Conservation (phyloP, 495 filamentous ascomycete genomes). For the Neurospora pannonica region DNA sequence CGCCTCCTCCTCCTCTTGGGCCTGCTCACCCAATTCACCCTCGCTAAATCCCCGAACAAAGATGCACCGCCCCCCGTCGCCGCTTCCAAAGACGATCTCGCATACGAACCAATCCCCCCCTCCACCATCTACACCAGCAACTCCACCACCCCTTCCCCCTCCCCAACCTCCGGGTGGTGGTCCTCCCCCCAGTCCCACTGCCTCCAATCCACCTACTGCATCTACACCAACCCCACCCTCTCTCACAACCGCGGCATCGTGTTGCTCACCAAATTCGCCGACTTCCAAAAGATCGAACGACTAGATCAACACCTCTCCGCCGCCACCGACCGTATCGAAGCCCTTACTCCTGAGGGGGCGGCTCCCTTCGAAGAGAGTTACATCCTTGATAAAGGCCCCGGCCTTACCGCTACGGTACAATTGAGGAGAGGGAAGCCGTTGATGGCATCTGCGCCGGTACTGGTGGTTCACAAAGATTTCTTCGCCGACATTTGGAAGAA, state of each 20-base stretch:
- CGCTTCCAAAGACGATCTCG: too few relatives aligned
- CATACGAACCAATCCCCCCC: too few relatives aligned
- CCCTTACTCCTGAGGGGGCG: too few relatives aligned
- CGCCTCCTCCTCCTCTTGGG: too few relatives aligned
- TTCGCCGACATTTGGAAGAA: constrained; percentile 14
- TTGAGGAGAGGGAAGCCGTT: constrained; percentile 20
- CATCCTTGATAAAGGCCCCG: constrained; percentile 19
- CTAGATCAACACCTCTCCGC: neutral
- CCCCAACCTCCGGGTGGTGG: constrained; percentile 19
- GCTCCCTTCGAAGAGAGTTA: constrained; percentile 7
- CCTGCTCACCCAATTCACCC: too few relatives aligned
- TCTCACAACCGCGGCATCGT: constrained; percentile 19
- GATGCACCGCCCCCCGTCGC: too few relatives aligned
- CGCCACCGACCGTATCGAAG: too few relatives aligned
- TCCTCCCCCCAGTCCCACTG: constrained; percentile 24
- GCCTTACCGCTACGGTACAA: constrained; percentile 13
- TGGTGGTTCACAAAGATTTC: constrained; percentile 23
- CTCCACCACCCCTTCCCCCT: constrained; percentile 1
- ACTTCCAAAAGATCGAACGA: constrained; percentile 9
- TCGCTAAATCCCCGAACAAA: too few relatives aligned
- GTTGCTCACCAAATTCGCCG: constrained; percentile 14
- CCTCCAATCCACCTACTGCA: constrained; percentile 17
- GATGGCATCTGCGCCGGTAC: constrained; percentile 17
- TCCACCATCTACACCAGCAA: constrained; percentile 17
- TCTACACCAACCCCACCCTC: constrained; percentile 24